Evolutionary conservation across 2,329 filamentous ascomycete species (phyloP).

Genomic region (Aureobasidium sp.): DNA sequence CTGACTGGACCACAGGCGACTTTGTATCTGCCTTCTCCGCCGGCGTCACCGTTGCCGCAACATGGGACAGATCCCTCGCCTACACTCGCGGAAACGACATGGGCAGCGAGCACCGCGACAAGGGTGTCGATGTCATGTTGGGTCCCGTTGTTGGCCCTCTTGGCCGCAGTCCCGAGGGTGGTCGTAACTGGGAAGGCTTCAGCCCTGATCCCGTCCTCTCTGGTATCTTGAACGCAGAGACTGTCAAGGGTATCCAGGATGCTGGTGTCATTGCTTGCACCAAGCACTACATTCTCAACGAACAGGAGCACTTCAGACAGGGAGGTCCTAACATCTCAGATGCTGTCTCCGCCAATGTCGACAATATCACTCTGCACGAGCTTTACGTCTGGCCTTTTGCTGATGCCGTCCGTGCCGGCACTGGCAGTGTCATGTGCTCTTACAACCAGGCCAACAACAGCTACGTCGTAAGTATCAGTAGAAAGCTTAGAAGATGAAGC

Average conservation of each 20-base stretch:
- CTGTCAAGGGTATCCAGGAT: constrained; percentile 71
- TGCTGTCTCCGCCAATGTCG: constrained; percentile 50
- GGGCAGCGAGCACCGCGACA: constrained; percentile 64
- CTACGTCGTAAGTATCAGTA: constrained; percentile 37
- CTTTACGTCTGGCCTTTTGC: constrained; percentile 53
- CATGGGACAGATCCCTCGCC: constrained; percentile 67
- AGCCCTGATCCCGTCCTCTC: constrained; percentile 68
- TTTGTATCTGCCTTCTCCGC: constrained; percentile 75
- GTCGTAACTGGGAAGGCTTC: constrained; percentile 64
- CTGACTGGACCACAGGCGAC: constrained; percentile 43
- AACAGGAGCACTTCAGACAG: constrained; percentile 57
- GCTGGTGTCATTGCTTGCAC: constrained; percentile 75
- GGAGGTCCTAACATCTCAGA: constrained; percentile 55
- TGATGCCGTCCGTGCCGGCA: constrained; percentile 42
- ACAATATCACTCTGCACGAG: constrained; percentile 56
- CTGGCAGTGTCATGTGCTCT: constrained; percentile 47
- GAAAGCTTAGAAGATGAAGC: too few species aligned
- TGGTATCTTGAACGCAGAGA: constrained; percentile 62
- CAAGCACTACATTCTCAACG: constrained; percentile 67
- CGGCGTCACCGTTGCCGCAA: constrained; percentile 71
- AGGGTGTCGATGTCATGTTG: constrained; percentile 66
- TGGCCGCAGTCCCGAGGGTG: constrained; percentile 58
- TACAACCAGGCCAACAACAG: constrained; percentile 76
- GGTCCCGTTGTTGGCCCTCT: constrained; percentile 70
- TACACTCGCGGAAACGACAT: constrained; percentile 61